These are phyloP conservation scores for Croton setiger DNA, from an alignment of 441 rosid species.

Conservation along the genomic window DNA sequence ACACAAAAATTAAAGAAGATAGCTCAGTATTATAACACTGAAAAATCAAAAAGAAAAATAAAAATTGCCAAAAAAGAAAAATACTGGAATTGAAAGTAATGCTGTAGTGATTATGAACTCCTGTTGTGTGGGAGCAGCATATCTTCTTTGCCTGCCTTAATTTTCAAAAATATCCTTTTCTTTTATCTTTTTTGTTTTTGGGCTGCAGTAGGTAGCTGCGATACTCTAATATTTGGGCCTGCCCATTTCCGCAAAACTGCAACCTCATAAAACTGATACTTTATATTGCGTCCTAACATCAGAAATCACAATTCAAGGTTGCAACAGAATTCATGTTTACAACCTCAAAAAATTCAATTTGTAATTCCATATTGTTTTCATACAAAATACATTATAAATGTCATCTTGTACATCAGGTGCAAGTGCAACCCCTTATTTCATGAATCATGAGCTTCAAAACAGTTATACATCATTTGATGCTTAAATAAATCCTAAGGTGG, in stretches of 20 bases:
- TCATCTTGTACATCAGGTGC: not conserved
- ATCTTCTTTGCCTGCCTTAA: slow-evolving; percentile 1
- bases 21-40: not conserved
- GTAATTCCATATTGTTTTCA: too few species aligned
- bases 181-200: not conserved
- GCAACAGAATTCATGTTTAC: too few species aligned
- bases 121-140: not conserved
- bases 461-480: not conserved
- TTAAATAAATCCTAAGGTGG: not conserved
- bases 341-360: too few species aligned
- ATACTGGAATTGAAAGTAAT: not conserved
- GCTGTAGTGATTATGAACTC: not conserved
- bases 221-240: too few species aligned
- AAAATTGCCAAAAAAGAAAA: too few species aligned
- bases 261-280: too few species aligned
- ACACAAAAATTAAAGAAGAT: not conserved
- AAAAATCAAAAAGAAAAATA: too few species aligned
- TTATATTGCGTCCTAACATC: too few species aligned
- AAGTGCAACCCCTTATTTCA: not conserved
- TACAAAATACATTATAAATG: not conserved
- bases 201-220: too few species aligned
- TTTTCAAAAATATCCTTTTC: not conserved
- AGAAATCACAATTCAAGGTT: too few species aligned
- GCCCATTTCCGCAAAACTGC: too few species aligned
- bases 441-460: not conserved